phyloP scores from a whole-genome alignment of 2,329 filamentous ascomycete species.

The Fusarium sp. region DNA sequence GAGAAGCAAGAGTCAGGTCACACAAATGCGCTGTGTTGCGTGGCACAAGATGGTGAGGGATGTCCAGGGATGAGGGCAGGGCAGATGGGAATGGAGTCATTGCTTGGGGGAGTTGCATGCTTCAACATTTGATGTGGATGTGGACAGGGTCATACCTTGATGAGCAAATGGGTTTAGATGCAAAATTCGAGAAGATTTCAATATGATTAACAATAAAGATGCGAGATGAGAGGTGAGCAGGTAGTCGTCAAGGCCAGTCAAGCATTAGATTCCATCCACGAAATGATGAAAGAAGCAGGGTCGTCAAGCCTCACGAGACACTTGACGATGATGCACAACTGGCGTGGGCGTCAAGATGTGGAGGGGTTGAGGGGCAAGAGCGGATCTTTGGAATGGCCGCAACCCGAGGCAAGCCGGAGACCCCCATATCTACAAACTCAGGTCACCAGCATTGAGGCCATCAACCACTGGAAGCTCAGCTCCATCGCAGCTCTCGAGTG shows the following conservation, averaged over 20 bases:
- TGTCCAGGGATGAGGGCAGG: conserved; percentile 32
- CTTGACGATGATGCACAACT: conserved; percentile 14
- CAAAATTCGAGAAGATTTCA: background rate
- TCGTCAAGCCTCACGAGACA: conserved; percentile 30
- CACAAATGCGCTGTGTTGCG: background rate
- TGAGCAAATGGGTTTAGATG: background rate
- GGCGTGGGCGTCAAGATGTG: conserved; percentile 4
- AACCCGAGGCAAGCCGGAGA: conserved; percentile 32
- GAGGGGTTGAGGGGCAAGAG: conserved; percentile 21
- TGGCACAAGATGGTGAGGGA: background rate
- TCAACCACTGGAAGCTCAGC: background rate
- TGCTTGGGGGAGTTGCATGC: conserved; percentile 22
- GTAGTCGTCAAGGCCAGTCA: background rate
- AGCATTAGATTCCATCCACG: background rate
- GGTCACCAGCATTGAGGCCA: background rate
- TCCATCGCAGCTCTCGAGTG: background rate
- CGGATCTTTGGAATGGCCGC: conserved; percentile 46
- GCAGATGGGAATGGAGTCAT: conserved; percentile 30
- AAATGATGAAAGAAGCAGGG: background rate
- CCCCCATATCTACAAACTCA: background rate
- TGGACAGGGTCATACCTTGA: conserved; percentile 30
- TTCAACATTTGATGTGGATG: background rate
- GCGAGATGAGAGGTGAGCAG: background rate
- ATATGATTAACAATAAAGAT: background rate
- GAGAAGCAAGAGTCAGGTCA: background rate